These are phyloP conservation scores for Camellia granthamiana DNA, from an alignment of 148 eudicot species.

Conservation along the genomic window DNA sequence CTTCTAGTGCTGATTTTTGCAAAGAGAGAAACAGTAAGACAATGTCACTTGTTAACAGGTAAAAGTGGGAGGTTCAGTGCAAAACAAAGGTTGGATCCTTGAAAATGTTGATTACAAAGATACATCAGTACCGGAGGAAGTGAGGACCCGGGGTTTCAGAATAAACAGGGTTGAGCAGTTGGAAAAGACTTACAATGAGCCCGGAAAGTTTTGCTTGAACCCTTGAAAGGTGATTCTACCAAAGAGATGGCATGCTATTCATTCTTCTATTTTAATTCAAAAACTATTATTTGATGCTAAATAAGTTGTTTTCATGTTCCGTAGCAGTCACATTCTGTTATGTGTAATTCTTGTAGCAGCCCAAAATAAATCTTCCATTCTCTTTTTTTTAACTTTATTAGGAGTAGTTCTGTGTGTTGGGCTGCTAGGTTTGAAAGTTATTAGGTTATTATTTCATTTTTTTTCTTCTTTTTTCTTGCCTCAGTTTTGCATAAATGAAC, in stretches of 20 bases:
- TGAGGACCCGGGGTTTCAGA: conserved; percentile 82
- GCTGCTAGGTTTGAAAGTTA: neutral
- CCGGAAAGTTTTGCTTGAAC: conserved; percentile 63
- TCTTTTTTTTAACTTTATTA: neutral
- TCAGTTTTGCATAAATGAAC: neutral
- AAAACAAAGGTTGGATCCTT: conserved; percentile 77
- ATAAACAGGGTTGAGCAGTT: conserved; percentile 80
- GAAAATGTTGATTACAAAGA: conserved; percentile 74
- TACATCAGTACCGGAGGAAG: conserved; percentile 69
- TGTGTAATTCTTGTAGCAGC: neutral
- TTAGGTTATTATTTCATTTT: neutral
- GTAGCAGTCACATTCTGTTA: neutral
- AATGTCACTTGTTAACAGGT: conserved; percentile 45
- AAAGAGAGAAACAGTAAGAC: neutral
- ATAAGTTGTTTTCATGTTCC: neutral
- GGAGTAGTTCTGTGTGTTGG: neutral
- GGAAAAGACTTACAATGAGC: conserved; percentile 60
- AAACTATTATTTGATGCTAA: conserved; percentile 2
- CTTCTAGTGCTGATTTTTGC: neutral
- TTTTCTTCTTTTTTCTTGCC: neutral
- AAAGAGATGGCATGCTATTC: neutral
- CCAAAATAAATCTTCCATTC: neutral
- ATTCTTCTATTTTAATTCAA: neutral
- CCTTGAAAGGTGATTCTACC: conserved; percentile 34
- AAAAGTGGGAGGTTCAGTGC: conserved; percentile 68